A percentile compares a stretch with the other conserved stretches of the same genome.
These are phyloP conservation scores for Pseudopithomyces chartarum DNA, from an alignment of 2,329 filamentous ascomycete genomes.

Conservation along the genomic window DNA sequence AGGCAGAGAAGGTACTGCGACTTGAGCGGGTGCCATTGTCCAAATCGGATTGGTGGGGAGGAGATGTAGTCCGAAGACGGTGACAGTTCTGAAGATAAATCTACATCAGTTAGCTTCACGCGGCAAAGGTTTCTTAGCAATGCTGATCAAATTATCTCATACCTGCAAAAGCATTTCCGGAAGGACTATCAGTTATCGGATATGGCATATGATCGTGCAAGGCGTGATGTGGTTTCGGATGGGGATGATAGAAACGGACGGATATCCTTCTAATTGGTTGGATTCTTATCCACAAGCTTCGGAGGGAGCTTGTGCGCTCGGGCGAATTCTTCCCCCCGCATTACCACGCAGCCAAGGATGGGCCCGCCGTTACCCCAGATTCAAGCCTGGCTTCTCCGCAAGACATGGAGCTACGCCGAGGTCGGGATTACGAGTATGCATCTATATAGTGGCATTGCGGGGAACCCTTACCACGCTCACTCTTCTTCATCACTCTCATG, in stretches of 20 bases:
- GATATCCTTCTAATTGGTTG: slow-evolving; percentile 8
- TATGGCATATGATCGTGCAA: too few relatives aligned
- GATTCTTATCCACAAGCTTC: slow-evolving; percentile 8
- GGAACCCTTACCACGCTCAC: too few relatives aligned
- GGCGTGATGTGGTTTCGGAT: not conserved
- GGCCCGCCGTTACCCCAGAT: too few relatives aligned
- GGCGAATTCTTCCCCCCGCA: not conserved
- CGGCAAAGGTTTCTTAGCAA: too few relatives aligned
- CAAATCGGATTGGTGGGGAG: too few relatives aligned
- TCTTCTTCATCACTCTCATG: not conserved
- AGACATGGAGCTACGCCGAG: too few relatives aligned
- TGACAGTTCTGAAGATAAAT: not conserved
- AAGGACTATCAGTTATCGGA: too few relatives aligned
- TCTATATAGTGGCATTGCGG: too few relatives aligned
- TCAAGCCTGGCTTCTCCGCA: not conserved
- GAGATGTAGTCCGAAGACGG: not conserved
- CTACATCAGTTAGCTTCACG: not conserved
- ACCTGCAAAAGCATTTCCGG: too few relatives aligned
- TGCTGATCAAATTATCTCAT: too few relatives aligned
- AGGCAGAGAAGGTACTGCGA: not conserved
- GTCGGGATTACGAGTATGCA: too few relatives aligned
- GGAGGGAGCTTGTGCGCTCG: not conserved
- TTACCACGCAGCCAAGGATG: not conserved
- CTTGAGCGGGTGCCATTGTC: not conserved
- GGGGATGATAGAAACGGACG: not conserved